Base-by-base conservation (phyloP, 495 filamentous ascomycete species). In the Penicillium parvum region DNA sequence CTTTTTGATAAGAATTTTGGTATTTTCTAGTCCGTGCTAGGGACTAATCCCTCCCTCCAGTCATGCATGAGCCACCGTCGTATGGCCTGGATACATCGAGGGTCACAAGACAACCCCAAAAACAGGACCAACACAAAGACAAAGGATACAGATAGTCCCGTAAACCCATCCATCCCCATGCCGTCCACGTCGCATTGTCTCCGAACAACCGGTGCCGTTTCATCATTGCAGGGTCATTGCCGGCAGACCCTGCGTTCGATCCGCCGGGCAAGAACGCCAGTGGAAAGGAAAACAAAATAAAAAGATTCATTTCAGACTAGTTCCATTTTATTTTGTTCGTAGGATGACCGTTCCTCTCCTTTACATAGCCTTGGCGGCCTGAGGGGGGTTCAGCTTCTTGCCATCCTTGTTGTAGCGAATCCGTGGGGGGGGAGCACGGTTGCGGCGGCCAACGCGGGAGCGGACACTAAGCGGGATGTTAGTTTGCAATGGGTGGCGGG, bases 341-440 rank as follows among this genome's bases (percentile, higher is more conserved):
- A 42, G 32, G 40, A 45, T 46, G 39, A 53, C 28, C 43, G 41
- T 58, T 63, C 53, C 53, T 51, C 56, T 64, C 64, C 61, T 66
- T 55, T 81, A 78, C 61, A 72, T 64, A 63, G 75, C 75, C 75
- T 83, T 84, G 32, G 75, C 76, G 49, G 84, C 82, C 70, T 91
- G 85, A 69, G 87, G 89, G 45, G 94, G 90, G 73, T 82, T 88
- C 69, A 99, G 81, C 84, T 97, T 99, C 86, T 99, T 99, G 77
- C 92, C 92, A 69, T 99, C 92, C 84, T 97, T 97, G 84, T 99
- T 99, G 85, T 95, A 99, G 55, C 92, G 79, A 60, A 97, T 89
- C 57, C 92, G 79, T 60, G 92, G 92, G 57, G 92, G 92, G 57
- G 92, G 92, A 62, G 92, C 92, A 72, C 92, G 85, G 85, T 99